These are phyloP conservation scores for Beta lomatogona DNA, from an alignment of 179 eudicot genomes.

Conservation along the genomic window DNA sequence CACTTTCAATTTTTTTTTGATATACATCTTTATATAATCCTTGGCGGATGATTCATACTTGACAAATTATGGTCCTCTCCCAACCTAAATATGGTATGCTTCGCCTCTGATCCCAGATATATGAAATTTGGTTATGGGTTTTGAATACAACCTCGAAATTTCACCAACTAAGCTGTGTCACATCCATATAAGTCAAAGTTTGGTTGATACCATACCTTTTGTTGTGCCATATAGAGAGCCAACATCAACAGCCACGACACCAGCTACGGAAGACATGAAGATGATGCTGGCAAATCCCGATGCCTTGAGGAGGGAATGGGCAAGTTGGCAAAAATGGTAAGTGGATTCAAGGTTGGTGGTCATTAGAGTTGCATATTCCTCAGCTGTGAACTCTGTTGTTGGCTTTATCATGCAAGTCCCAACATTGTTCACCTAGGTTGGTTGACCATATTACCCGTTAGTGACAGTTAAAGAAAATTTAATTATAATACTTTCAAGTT, in stretches of 20 bases:
- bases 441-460: too few species aligned
- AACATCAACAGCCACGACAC: constrained; percentile 29
- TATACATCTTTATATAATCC: too few species aligned
- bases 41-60: too few species aligned
- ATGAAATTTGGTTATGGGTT: too few species aligned
- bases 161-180: too few species aligned
- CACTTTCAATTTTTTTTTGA: too few species aligned
- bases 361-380: constrained; percentile 50
- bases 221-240: constrained; percentile 19
- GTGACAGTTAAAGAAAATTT: too few species aligned
- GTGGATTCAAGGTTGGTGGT: constrained; percentile 60
- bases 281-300: constrained; percentile 61
- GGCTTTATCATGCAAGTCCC: constrained; percentile 34
- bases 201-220: constrained; percentile 4
- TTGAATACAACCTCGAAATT: too few species aligned
- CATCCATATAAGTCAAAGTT: not conserved
- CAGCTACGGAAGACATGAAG: constrained; percentile 62
- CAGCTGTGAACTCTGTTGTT: constrained; percentile 43
- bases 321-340: constrained; percentile 67
- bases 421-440: constrained; percentile 40
- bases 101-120: too few species aligned
- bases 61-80: too few species aligned
- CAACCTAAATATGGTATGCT: too few species aligned
- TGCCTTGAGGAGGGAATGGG: constrained; percentile 62
- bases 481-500: too few species aligned